Evolutionary conservation across 805 yeast genomes (phyloP), one percentile per base, ranked within the genome.

Genomic region (Komagataella pastoris): DNA sequence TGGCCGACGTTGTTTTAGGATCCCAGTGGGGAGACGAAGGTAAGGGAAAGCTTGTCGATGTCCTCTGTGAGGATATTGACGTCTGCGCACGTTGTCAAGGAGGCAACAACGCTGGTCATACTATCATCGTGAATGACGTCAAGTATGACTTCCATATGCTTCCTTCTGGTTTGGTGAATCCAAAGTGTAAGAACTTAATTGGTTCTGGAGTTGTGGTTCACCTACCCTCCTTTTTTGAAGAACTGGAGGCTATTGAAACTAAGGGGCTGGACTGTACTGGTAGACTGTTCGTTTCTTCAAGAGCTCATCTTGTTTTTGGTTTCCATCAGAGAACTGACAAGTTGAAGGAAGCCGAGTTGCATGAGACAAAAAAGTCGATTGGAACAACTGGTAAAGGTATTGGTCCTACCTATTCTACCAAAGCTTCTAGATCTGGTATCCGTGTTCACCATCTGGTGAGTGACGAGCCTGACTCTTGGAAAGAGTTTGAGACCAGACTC

Each of bases 21-120:
- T 75, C 98, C 70, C 99, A 93, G 72, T 93, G 99, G 99, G 99
- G 99, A 57, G 99, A 93, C 66, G 99, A 93, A 80, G 99, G 99
- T 66, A 93, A 93, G 67, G 99, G 99, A 54, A 93, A 93, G 70
- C 78, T 93, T 54, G 99, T 93, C 49, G 99, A 93, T 67, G 74
- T 93, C 52, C 77, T 93, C 50, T 95, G 98, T 70, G 98, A 91
- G 62, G 82, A 88, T 58, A 85, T 93, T 61, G 98, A 93, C 59
- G 91, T 93, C 46, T 95, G 97, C 67, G 97, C 98, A 24, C 80
- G 99, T 67, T 91, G 98, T 71, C 90, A 85, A 66, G 99, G 99
- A 69, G 99, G 99, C 64, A 93, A 93, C 75, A 93, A 93, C 66
- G 99, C 99, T 24, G 99, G 99, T 43, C 99, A 93, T 68, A 93